These are phyloP conservation scores for Sporothrix schenckii DNA, from an alignment of 2,329 filamentous ascomycete genomes.

Conservation along the genomic window DNA sequence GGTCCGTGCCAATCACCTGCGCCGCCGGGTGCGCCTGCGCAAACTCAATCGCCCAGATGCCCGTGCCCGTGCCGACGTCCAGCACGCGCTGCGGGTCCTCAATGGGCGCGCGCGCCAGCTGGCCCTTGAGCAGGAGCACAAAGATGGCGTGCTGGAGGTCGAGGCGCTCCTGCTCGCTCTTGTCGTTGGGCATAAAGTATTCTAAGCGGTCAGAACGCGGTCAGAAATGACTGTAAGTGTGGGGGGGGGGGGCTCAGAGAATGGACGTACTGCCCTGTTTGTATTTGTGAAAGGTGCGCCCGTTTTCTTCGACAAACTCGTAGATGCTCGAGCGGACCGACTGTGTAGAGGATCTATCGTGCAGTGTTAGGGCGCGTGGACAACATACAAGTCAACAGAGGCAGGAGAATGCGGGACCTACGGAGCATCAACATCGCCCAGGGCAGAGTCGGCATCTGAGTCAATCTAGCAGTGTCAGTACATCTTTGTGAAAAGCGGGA, in stretches of 20 bases:
- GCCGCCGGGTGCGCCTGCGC: constrained; percentile 49
- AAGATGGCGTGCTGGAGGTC: constrained; percentile 35
- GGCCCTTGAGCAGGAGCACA: constrained; percentile 34
- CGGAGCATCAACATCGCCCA: constrained; percentile 31
- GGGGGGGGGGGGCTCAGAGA: not conserved
- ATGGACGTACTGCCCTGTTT: constrained; percentile 34
- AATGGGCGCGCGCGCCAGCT: constrained; percentile 36
- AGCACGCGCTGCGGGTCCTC: constrained; percentile 34
- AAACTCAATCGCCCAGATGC: constrained; percentile 34
- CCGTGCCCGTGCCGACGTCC: constrained; percentile 35
- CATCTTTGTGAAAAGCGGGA: no score
- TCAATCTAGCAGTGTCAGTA: constrained; percentile 24
- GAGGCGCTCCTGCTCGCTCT: constrained; percentile 35
- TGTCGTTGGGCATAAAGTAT: constrained; percentile 36
- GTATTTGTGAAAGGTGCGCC: constrained; percentile 36
- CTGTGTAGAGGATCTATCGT: constrained; percentile 30
- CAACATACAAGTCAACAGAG: no score
- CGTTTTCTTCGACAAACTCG: constrained; percentile 37
- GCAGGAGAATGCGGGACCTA: not conserved
- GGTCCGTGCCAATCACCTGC: constrained; percentile 52
- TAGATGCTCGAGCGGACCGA: constrained; percentile 35
- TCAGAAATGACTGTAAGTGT: not conserved
- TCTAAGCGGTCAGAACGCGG: constrained; percentile 23
- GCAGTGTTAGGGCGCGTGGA: no score
- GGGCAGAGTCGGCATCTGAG: constrained; percentile 29